Conservation (phyloP, 352 stramenopile genomes). For the Globisporangium middletonii region DNA sequence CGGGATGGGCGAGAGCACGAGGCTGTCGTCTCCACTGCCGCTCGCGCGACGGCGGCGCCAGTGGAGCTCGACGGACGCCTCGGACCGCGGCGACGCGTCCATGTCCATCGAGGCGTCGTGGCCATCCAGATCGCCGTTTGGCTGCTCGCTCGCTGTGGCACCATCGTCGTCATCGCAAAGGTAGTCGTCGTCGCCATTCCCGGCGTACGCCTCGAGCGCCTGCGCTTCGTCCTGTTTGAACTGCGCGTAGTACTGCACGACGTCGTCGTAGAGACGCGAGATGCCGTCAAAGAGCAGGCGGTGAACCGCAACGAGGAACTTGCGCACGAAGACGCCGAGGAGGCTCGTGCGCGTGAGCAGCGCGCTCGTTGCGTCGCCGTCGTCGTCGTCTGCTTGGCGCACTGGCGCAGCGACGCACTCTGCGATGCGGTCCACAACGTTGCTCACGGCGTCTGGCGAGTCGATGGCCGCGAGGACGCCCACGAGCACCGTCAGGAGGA, state of each 20-base stretch:
- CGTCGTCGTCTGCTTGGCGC: conserved; percentile 9
- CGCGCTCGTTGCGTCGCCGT: conserved; percentile 37
- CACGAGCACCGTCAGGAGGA: conserved; percentile 42
- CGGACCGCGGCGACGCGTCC: conserved; percentile 5
- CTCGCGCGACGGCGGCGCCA: conserved; percentile 1
- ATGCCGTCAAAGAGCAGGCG: conserved; percentile 64
- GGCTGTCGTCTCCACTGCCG: conserved; percentile 21
- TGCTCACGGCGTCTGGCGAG: conserved; percentile 55
- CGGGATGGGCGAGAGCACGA: conserved; percentile 30
- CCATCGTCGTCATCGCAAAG: background rate
- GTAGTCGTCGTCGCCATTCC: background rate
- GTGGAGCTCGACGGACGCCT: background rate
- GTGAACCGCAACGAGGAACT: conserved; percentile 55
- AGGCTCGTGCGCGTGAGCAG: conserved; percentile 46
- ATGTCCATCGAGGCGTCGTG: conserved; percentile 7
- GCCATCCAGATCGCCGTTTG: background rate
- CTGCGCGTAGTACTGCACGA: conserved; percentile 41
- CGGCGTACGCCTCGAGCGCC: background rate
- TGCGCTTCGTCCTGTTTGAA: conserved; percentile 30
- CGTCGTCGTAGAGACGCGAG: conserved; percentile 59
- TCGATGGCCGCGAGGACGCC: conserved; percentile 46
- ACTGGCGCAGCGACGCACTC: conserved; percentile 43
- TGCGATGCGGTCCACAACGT: conserved; percentile 56
- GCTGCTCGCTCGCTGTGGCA: background rate
- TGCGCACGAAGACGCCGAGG: conserved; percentile 64